Base-by-base conservation (phyloP, 495 filamentous ascomycete genomes). In the Astrothelium subdiscretum region DNA sequence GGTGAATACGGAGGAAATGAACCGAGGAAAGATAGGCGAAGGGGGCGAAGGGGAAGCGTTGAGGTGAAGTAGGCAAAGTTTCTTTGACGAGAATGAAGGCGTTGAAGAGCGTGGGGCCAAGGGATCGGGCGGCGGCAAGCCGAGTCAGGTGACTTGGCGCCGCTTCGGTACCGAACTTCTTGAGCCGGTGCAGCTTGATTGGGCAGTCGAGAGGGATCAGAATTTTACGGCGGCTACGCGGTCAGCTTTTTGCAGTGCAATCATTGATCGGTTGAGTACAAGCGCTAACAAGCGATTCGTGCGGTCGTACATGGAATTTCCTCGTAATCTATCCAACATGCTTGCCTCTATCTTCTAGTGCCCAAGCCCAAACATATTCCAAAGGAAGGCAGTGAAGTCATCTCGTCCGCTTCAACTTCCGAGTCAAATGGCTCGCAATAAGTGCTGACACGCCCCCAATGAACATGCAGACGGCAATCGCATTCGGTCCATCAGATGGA, bases 401-500 rank as follows among this genome's bases (percentile, higher is more conserved):
- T 54, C 24, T 26, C 48, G 29, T 54, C 6, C 48, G 57, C 65
- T 67, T 70, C 58, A 75, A 57, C 44, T 68, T 66, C 38, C 64
- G 61, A 22, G 76, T 76, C 29, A 68, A 61, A 59, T 69, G 66
- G 11, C 74, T 75, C 38, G 76, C 75, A 1, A 63, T 72, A 0
- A 71, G 24, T 5, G 74, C 72, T 38, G 69, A 69, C 26, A 77
- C 20, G 3, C 75, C 77, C 12, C 77, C 77, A 59, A 79, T 76
- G 59, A 77, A 78, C 31, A 79, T 63, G 65, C 77, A 79, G 3
- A 79, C 74, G 0, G 70, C 75, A 61, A 78, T 79, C 13, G 69
- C 77, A 40, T 74, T 78, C 54, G 74, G 67, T 10, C 76, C 76
- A 35, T 75, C 71, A 22, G 69, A 73, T 31, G 66, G 64, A 62